A percentile compares a stretch with the other conserved stretches of the same genome.
Conservation (phyloP, 1,284 basidiomycete species). For the Marasmius oreades region DNA sequence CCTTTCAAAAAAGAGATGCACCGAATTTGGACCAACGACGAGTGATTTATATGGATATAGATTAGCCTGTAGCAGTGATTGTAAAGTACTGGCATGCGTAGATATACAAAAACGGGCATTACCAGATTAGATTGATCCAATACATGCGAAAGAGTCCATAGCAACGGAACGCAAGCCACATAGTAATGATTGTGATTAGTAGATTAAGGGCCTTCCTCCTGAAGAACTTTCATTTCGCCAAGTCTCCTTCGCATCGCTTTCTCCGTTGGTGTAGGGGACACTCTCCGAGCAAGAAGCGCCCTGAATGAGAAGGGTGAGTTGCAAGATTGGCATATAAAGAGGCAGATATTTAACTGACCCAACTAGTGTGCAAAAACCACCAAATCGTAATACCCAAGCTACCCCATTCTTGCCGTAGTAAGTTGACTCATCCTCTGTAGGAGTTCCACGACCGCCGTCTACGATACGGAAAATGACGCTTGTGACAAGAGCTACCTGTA, state of each 20-base stretch:
- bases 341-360: not conserved
- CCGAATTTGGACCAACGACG: conserved; percentile 47
- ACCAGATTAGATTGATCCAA: not conserved
- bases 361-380: conserved; percentile 42
- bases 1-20: conserved; percentile 80
- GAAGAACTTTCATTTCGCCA: conserved; percentile 71
- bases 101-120: not conserved
- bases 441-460: conserved; percentile 48
- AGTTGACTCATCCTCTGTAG: conserved; percentile 45
- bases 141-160: not conserved
- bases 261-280: conserved; percentile 85
- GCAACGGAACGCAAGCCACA: not conserved
- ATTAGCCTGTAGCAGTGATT: not conserved
- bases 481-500: conserved; percentile 83
- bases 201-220: conserved; percentile 57
- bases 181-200: too few relatives aligned
- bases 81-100: not conserved
- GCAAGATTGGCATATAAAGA: not conserved
- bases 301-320: conserved; percentile 38
- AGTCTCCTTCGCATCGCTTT: conserved; percentile 80
- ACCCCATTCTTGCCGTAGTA: conserved; percentile 84
- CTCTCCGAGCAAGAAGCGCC: conserved; percentile 72
- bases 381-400: conserved; percentile 92
- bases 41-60: conserved; percentile 23
- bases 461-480: conserved; percentile 85